phyloP scores from a whole-genome alignment of 768 basidiomycete species.

The Calocybe gangraenosa region DNA sequence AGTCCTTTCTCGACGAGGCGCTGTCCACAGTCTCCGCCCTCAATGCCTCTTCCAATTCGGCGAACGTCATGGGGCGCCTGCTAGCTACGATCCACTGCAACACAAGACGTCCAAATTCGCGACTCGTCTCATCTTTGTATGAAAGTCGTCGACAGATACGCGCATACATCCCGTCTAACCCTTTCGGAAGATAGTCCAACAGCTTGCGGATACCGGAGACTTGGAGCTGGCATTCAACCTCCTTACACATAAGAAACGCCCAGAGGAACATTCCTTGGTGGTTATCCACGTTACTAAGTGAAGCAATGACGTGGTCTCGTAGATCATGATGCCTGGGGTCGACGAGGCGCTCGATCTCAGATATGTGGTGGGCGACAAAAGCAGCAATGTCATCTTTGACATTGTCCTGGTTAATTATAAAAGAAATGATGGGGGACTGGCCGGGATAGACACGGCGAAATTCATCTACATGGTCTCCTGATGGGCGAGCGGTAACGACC shows the following conservation, averaged over 20 bases:
- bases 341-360: constrained; percentile 1
- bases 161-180: constrained; percentile 4
- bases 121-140: neutral
- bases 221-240: neutral
- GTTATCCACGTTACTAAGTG: constrained; percentile 2
- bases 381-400: constrained; percentile 4
- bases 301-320: neutral
- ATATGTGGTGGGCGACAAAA: neutral
- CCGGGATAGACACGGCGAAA: neutral
- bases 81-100: constrained; percentile 1
- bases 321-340: neutral
- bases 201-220: constrained; percentile 1
- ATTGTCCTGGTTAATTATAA: neutral
- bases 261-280: constrained; percentile 5
- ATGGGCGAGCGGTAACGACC: constrained; percentile 1
- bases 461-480: constrained; percentile 5
- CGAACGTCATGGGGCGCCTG: neutral
- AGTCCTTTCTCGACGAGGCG: neutral
- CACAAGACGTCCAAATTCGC: neutral
- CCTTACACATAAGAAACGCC: constrained; percentile 2
- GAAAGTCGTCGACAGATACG: constrained; percentile 2
- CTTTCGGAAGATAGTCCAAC: constrained; percentile 5
- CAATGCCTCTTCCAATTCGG: neutral
- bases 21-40: neutral
- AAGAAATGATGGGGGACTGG: neutral